Percentiles rank a stretch among this genome's conserved stretches.
These are phyloP conservation scores for Maudiozyma turicensis DNA, from an alignment of 805 yeast genomes.

Conservation along the genomic window DNA sequence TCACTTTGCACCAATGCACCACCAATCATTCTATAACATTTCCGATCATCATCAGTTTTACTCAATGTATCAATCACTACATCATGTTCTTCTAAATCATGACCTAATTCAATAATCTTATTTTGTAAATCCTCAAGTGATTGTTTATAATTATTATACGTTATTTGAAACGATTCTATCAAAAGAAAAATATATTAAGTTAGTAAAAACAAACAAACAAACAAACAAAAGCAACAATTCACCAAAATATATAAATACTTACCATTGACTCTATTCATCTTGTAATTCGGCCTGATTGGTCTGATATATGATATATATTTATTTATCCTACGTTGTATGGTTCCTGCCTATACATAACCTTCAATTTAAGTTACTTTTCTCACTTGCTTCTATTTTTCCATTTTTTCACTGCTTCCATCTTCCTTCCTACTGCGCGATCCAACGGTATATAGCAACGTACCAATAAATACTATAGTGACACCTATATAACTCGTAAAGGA, in stretches of 20 bases:
- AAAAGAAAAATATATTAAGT: background rate
- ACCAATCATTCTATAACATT: constrained; percentile 89
- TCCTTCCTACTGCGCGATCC: constrained; percentile 5
- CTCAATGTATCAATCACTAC: constrained; percentile 52
- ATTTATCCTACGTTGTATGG: background rate
- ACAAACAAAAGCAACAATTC: background rate
- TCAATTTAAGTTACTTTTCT: too few species aligned
- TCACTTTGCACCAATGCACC: constrained; percentile 80
- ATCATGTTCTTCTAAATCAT: constrained; percentile 39
- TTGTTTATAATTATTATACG: constrained; percentile 44
- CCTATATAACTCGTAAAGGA: constrained; percentile 36
- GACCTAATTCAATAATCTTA: constrained; percentile 39
- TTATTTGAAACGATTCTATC: constrained; percentile 34
- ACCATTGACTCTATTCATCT: background rate
- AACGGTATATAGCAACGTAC: constrained; percentile 40
- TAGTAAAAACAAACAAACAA: constrained; percentile 1
- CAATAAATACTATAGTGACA: constrained; percentile 41
- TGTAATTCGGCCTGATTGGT: background rate
- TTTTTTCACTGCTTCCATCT: background rate
- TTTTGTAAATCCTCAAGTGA: constrained; percentile 37
- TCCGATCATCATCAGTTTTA: constrained; percentile 48
- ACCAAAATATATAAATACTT: background rate
- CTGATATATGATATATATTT: background rate
- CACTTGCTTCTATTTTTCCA: too few species aligned
- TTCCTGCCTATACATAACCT: background rate